Percentiles rank a stretch among this genome's conserved stretches.
phyloP scores from a whole-genome alignment of 1,284 basidiomycete species.

The Trametes hirsuta region DNA sequence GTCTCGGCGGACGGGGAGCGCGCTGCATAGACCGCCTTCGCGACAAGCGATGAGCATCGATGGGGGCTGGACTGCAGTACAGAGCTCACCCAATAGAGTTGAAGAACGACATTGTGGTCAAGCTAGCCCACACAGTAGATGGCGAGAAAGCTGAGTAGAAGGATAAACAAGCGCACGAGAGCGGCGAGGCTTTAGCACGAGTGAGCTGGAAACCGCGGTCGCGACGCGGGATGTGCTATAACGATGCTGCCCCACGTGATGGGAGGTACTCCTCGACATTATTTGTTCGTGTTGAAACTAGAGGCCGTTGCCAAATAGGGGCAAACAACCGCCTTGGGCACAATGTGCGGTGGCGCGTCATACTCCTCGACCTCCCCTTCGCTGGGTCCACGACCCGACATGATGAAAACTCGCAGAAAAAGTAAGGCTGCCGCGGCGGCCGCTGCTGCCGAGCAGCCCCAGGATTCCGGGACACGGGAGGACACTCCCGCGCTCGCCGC shows the following conservation, averaged over 20 bases:
- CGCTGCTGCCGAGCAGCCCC: constrained; percentile 33
- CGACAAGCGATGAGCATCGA: constrained; percentile 13
- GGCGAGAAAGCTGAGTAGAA: neutral
- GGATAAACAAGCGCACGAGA: neutral
- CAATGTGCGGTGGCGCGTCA: constrained; percentile 21
- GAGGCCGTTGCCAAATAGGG: constrained; percentile 32
- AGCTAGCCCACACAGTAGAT: neutral
- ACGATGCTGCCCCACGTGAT: constrained; percentile 18
- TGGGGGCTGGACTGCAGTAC: neutral
- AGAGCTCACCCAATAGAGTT: constrained; percentile 70
- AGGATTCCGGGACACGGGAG: constrained; percentile 29
- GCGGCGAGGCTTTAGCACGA: neutral
- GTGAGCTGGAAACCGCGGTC: constrained; percentile 16
- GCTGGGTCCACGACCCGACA: constrained; percentile 26
- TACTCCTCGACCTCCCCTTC: constrained; percentile 7
- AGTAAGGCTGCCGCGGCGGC: constrained; percentile 41
- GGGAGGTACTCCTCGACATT: constrained; percentile 13
- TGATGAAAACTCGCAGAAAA: constrained; percentile 48
- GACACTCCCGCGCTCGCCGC: constrained; percentile 26
- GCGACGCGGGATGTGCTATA: constrained; percentile 15
- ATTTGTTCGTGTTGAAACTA: constrained; percentile 32
- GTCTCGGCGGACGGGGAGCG: constrained; percentile 62
- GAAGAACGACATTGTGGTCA: constrained; percentile 68
- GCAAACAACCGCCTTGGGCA: constrained; percentile 29
- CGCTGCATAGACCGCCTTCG: constrained; percentile 71